Evolutionary conservation across 257 asterid species (phyloP).

Genomic region (Nicotiana knightiana): DNA sequence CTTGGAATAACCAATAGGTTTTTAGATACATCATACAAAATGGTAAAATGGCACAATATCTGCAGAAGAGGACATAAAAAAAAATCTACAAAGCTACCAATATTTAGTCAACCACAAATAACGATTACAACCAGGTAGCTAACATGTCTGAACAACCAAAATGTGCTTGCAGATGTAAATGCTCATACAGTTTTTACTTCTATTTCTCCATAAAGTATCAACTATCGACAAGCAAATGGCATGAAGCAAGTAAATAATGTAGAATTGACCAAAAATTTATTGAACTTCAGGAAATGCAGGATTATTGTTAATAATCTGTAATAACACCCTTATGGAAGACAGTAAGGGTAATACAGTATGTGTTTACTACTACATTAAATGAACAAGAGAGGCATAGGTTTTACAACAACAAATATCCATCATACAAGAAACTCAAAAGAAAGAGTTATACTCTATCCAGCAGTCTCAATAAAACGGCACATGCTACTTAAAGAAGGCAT

Average conservation of each 20-base stretch:
- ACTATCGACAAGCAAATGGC: background rate
- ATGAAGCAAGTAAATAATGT: background rate
- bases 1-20: no score
- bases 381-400: background rate
- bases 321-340: background rate
- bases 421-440: conserved; percentile 5
- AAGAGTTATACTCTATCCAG: conserved; percentile 12
- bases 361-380: background rate
- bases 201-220: background rate
- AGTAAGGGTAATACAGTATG: background rate
- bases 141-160: background rate
- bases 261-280: background rate
- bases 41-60: no score
- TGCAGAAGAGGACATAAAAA: no score
- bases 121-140: no score
- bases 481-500: background rate
- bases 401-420: conserved; percentile 12
- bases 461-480: conserved; percentile 5
- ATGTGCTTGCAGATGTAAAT: background rate
- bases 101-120: no score
- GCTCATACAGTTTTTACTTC: background rate
- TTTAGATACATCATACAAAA: no score
- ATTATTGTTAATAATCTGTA: background rate
- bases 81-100: no score
- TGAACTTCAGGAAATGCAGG: background rate